Evolutionary conservation across 768 basidiomycete genomes (phyloP).

Genomic region (Dacryopinax primogenitus): DNA sequence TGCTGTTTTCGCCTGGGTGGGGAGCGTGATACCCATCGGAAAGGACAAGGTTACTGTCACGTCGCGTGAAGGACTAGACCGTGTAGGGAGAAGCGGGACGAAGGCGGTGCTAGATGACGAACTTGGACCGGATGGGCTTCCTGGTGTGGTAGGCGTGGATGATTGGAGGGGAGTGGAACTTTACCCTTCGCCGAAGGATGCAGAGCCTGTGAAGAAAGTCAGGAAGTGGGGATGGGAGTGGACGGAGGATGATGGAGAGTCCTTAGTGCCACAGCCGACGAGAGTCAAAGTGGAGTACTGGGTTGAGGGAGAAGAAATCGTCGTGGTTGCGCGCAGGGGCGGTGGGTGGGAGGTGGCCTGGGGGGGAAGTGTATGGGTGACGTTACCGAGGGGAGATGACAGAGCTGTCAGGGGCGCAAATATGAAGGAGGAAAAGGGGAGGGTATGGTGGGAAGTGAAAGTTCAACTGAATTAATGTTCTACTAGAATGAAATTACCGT

Average conservation of each 20-base stretch:
- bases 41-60: slow-evolving; percentile 24
- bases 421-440: slow-evolving; percentile 16
- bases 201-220: not conserved
- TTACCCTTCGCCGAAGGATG: slow-evolving; percentile 20
- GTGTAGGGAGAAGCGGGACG: slow-evolving; percentile 23
- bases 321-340: slow-evolving; percentile 18
- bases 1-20: slow-evolving; percentile 25
- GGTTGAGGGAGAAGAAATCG: slow-evolving; percentile 15
- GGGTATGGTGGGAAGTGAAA: slow-evolving; percentile 13
- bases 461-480: not conserved
- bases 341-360: slow-evolving; percentile 23
- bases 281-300: slow-evolving; percentile 20
- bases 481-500: slow-evolving; percentile 2
- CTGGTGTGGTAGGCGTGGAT: slow-evolving; percentile 24
- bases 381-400: slow-evolving; percentile 22
- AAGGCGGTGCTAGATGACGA: slow-evolving; percentile 20
- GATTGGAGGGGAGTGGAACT: slow-evolving; percentile 27
- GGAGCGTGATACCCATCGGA: slow-evolving; percentile 25
- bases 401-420: slow-evolving; percentile 19
- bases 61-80: slow-evolving; percentile 17
- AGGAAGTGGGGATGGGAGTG: slow-evolving; percentile 18
- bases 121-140: slow-evolving; percentile 14
- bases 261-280: slow-evolving; percentile 19
- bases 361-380: slow-evolving; percentile 20
- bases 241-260: slow-evolving; percentile 29